Conservation (phyloP, 805 yeast species). For the Hanseniaspora valbyensis region DNA sequence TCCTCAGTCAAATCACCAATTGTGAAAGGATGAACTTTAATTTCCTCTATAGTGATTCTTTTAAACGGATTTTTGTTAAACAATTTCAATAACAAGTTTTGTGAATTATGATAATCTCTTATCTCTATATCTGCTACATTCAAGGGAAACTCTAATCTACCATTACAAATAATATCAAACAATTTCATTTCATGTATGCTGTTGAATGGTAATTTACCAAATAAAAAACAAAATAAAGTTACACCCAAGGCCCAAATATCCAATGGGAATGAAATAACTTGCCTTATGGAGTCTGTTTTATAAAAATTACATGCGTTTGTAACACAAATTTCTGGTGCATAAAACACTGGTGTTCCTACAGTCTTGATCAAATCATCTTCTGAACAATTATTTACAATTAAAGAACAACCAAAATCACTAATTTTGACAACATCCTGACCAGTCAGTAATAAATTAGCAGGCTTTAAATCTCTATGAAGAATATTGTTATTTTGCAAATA, state of each 20-base stretch:
- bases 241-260: constrained; percentile 98
- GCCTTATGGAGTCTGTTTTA: constrained; percentile 24
- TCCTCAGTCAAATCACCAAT: constrained; percentile 32
- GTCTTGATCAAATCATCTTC: constrained; percentile 87
- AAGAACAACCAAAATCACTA: constrained; percentile 93
- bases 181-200: constrained; percentile 61
- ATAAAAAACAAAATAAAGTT: constrained; percentile 74
- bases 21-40: constrained; percentile 68
- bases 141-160: constrained; percentile 48
- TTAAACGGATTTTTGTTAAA: constrained; percentile 58
- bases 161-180: constrained; percentile 66
- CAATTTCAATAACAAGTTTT: constrained; percentile 50
- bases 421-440: constrained; percentile 70
- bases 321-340: constrained; percentile 81
- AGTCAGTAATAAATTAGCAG: constrained; percentile 74
- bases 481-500: constrained; percentile 83
- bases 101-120: constrained; percentile 34
- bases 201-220: constrained; percentile 81
- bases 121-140: constrained; percentile 26
- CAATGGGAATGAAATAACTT: constrained; percentile 61
- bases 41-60: constrained; percentile 59
- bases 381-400: constrained; percentile 38
- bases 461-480: constrained; percentile 90
- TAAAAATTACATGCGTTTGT: constrained; percentile 22
- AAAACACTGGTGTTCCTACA: constrained; percentile 95